phyloP scores from a whole-genome alignment of 345 rosid genomes.

The Linum tenue region DNA sequence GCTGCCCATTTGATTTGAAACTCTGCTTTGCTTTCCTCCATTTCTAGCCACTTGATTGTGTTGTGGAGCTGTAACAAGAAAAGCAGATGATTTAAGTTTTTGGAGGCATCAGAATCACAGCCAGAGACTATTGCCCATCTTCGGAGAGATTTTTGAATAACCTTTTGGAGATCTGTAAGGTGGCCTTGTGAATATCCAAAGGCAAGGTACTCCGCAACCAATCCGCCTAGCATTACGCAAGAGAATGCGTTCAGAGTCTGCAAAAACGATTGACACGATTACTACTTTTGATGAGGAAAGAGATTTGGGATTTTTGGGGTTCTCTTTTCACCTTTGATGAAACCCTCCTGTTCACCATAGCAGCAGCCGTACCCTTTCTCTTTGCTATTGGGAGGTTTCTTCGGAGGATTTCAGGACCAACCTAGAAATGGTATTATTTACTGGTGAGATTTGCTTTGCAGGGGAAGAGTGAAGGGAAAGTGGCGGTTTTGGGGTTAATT shows the following conservation, averaged over 20 bases:
- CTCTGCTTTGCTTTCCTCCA: conserved; percentile 20
- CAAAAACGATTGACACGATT: background rate
- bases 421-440: background rate
- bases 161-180: conserved; percentile 44
- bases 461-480: background rate
- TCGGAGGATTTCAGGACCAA: conserved; percentile 8
- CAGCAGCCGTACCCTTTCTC: background rate
- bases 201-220: conserved; percentile 39
- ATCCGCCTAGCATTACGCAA: conserved; percentile 45
- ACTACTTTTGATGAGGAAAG: background rate
- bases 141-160: conserved; percentile 3
- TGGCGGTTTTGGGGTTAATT: background rate
- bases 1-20: conserved; percentile 44
- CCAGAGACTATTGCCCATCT: background rate
- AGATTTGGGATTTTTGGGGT: background rate
- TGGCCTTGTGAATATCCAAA: conserved; percentile 41
- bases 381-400: background rate
- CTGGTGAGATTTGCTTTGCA: background rate
- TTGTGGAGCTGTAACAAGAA: conserved; percentile 28
- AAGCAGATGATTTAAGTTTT: background rate
- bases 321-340: conserved; percentile 36
- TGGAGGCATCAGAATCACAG: background rate
- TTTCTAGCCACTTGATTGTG: conserved; percentile 31
- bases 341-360: conserved; percentile 17
- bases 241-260: conserved; percentile 36